Evolutionary conservation across 306 rosid genomes (phyloP).

Genomic region (Bauhinia variegata): DNA sequence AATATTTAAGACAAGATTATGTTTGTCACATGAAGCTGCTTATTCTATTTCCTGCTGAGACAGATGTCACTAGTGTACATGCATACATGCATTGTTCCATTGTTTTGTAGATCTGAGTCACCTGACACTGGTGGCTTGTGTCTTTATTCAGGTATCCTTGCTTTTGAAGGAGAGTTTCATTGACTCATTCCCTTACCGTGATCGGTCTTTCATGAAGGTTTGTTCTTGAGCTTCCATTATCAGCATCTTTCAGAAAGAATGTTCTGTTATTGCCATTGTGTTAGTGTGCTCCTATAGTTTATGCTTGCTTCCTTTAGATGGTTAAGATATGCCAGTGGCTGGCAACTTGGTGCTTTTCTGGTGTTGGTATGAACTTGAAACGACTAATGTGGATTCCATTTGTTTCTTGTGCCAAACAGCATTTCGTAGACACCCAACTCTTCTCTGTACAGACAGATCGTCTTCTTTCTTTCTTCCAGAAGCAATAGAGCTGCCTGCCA

Average conservation of each 20-base stretch:
- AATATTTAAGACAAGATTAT: conserved; percentile 5
- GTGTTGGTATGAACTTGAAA: not conserved
- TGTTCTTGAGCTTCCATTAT: conserved; percentile 34
- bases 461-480: conserved; percentile 94
- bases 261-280: not conserved
- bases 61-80: too few species aligned
- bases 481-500: conserved; percentile 56
- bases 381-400: conserved; percentile 21
- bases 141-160: conserved; percentile 84
- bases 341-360: not conserved
- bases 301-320: conserved; percentile 6
- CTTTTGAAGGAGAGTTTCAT: conserved; percentile 98
- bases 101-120: conserved; percentile 41
- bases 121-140: conserved; percentile 19
- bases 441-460: conserved; percentile 95
- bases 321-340: not conserved
- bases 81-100: conserved; percentile 1
- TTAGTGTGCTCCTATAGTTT: conserved; percentile 5
- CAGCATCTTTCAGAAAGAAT: conserved; percentile 4
- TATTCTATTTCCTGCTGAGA: too few species aligned
- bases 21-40: not conserved
- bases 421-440: conserved; percentile 87
- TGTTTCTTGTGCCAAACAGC: conserved; percentile 55
- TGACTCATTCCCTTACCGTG: conserved; percentile 83
- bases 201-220: conserved; percentile 97